phyloP scores from a whole-genome alignment of 441 rosid genomes.

The Adansonia madagascariensis region DNA sequence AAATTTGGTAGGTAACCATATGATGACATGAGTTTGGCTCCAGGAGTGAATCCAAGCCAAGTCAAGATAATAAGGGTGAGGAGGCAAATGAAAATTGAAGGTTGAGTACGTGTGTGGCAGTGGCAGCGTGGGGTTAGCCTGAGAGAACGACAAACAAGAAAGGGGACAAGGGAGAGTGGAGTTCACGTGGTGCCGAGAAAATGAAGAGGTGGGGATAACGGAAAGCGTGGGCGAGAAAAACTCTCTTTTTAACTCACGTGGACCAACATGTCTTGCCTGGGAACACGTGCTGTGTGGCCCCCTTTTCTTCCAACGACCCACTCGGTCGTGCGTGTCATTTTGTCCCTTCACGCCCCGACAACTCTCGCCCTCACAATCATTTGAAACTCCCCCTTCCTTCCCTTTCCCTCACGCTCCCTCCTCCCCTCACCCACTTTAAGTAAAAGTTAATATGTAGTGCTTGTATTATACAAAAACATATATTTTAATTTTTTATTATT shows the following conservation, averaged over 20 bases:
- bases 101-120: no score
- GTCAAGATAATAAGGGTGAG: neutral
- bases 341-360: slow-evolving; percentile 72
- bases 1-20: neutral
- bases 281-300: slow-evolving; percentile 53
- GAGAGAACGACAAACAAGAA: neutral
- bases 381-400: slow-evolving; percentile 29
- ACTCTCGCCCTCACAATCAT: slow-evolving; percentile 57
- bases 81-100: neutral
- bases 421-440: no score
- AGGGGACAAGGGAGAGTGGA: slow-evolving; percentile 47
- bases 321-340: slow-evolving; percentile 52
- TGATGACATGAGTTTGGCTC: neutral
- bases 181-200: slow-evolving; percentile 51
- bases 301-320: neutral
- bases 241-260: slow-evolving; percentile 55
- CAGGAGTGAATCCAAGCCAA: neutral
- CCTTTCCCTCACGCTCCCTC: neutral
- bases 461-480: no score
- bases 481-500: no score
- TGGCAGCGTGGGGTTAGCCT: neutral
- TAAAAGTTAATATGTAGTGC: no score
- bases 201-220: slow-evolving; percentile 33
- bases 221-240: slow-evolving; percentile 39
- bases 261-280: slow-evolving; percentile 64